A percentile compares a stretch with the other conserved stretches of the same genome.
Conservation (phyloP, 352 stramenopile genomes). For the Globisporangium radiosum region DNA sequence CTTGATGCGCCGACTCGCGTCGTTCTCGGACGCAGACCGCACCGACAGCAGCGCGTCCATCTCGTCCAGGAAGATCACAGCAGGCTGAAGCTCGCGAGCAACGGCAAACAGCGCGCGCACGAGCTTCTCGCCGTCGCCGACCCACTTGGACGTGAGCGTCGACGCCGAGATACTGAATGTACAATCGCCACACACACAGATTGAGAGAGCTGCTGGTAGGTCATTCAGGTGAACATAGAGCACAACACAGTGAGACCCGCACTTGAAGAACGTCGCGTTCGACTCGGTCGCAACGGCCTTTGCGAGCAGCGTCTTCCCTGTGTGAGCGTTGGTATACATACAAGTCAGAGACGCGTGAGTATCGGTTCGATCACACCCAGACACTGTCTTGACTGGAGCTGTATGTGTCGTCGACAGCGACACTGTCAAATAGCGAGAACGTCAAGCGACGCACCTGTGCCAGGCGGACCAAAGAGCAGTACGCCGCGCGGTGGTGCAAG, state of each 20-base stretch:
- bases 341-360: no score
- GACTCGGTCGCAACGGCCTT: constrained; percentile 81
- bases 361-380: no score
- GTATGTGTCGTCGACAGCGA: no score
- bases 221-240: background rate
- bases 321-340: background rate
- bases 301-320: constrained; percentile 78
- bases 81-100: constrained; percentile 75
- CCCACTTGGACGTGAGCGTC: constrained; percentile 87
- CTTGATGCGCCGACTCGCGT: constrained; percentile 84
- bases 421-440: background rate
- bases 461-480: constrained; percentile 75
- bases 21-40: constrained; percentile 73
- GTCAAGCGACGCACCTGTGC: constrained; percentile 35
- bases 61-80: constrained; percentile 89
- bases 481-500: constrained; percentile 61
- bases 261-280: constrained; percentile 84
- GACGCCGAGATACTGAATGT: constrained; percentile 76
- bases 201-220: background rate
- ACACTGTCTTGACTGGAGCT: no score
- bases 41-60: constrained; percentile 81
- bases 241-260: background rate
- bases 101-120: constrained; percentile 91
- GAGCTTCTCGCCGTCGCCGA: constrained; percentile 92
- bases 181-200: background rate